phyloP scores from a whole-genome alignment of 768 basidiomycete species.

The Favolaschia claudopus region DNA sequence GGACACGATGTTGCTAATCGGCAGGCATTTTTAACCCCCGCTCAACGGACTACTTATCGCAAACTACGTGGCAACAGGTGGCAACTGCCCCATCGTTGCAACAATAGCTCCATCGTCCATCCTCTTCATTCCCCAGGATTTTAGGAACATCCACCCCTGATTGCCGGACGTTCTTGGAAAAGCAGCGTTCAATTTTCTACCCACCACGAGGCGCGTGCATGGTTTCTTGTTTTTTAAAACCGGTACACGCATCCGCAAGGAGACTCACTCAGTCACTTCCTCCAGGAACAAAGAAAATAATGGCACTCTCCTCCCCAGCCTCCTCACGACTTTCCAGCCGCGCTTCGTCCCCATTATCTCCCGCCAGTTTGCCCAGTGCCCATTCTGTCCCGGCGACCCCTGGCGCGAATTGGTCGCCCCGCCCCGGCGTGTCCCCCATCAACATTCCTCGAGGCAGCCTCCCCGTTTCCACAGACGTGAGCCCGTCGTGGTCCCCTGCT shows the following conservation, averaged over 20 bases:
- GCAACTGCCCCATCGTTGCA: too few relatives aligned
- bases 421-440: slow-evolving; percentile 20
- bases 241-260: background rate
- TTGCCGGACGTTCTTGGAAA: slow-evolving; percentile 9
- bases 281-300: background rate
- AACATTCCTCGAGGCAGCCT: slow-evolving; percentile 16
- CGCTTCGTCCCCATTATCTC: slow-evolving; percentile 20
- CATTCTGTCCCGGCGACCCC: slow-evolving; percentile 18
- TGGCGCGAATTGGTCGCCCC: slow-evolving; percentile 23
- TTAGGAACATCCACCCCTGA: slow-evolving; percentile 4
- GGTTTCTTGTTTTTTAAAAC: slow-evolving; percentile 26
- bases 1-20: too few relatives aligned
- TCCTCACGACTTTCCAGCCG: slow-evolving; percentile 15
- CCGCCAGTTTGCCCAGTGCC: background rate
- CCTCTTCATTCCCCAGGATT: too few relatives aligned
- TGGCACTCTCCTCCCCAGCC: background rate
- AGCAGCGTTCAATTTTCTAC: slow-evolving; percentile 2
- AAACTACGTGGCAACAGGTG: too few relatives aligned
- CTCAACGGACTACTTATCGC: too few relatives aligned
- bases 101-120: too few relatives aligned
- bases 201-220: slow-evolving; percentile 21
- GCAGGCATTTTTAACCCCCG: too few relatives aligned
- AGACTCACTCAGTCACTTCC: background rate
- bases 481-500: slow-evolving; percentile 26
- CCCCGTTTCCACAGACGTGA: slow-evolving; percentile 18